phyloP scores from a whole-genome alignment of 2,329 filamentous ascomycete genomes.

The Gnomoniopsis sp. region DNA sequence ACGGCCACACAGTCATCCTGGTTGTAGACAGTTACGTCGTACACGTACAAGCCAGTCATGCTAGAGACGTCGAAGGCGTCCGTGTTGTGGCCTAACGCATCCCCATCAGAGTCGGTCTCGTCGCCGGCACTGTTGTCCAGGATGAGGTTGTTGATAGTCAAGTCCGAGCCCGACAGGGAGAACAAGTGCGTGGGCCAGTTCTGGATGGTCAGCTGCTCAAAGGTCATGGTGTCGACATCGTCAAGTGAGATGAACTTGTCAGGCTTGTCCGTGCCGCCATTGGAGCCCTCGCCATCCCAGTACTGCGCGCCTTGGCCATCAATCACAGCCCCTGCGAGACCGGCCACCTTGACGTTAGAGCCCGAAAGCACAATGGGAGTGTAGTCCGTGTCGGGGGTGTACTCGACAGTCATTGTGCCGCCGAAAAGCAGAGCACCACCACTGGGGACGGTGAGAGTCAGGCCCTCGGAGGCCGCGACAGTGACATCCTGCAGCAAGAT shows the following conservation, averaged over 20 bases:
- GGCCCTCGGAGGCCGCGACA: conserved; percentile 6
- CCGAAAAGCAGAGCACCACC: conserved; percentile 11
- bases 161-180: conserved; percentile 34
- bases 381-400: conserved; percentile 10
- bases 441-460: conserved; percentile 11
- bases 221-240: conserved; percentile 32
- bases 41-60: conserved; percentile 47
- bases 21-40: conserved; percentile 52
- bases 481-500: conserved; percentile 9
- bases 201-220: conserved; percentile 35
- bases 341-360: conserved; percentile 18
- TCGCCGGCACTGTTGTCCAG: conserved; percentile 38
- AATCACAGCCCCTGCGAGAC: conserved; percentile 19
- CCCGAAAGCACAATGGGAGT: conserved; percentile 18
- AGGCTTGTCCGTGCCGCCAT: conserved; percentile 38
- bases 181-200: conserved; percentile 41
- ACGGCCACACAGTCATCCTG: conserved; percentile 60
- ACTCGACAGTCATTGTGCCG: conserved; percentile 15
- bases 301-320: conserved; percentile 17
- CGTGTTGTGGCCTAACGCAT: conserved; percentile 44
- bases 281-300: conserved; percentile 33
- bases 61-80: conserved; percentile 56
- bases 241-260: conserved; percentile 48
- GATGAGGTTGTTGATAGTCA: conserved; percentile 32
- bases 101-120: conserved; percentile 13